Conservation (phyloP, 768 basidiomycete genomes). For the Austroboletus eburneus region DNA sequence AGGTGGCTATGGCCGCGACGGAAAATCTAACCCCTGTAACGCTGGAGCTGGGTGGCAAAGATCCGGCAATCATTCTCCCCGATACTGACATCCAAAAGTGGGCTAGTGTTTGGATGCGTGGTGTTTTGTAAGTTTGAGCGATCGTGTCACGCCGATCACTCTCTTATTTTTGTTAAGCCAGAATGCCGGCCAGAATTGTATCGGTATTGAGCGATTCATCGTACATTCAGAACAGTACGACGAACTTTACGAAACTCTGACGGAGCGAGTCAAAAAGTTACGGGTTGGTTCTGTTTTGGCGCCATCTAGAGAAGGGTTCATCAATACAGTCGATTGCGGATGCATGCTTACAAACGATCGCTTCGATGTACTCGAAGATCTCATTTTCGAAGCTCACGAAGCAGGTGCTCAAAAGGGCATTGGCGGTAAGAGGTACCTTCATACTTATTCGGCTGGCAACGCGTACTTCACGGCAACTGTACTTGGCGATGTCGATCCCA, state of each 20-base stretch:
- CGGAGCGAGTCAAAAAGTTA: constrained; percentile 60
- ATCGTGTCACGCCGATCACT: not conserved
- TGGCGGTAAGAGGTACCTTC: constrained; percentile 64
- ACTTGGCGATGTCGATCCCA: constrained; percentile 67
- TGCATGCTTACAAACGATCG: constrained; percentile 78
- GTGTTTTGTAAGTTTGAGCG: constrained; percentile 70
- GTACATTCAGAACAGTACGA: constrained; percentile 79
- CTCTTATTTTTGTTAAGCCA: constrained; percentile 49
- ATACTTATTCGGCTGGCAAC: constrained; percentile 66
- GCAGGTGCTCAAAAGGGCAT: constrained; percentile 59
- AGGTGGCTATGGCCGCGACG: constrained; percentile 83
- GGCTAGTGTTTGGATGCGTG: constrained; percentile 83
- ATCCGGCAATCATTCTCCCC: constrained; percentile 87
- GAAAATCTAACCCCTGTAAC: constrained; percentile 87
- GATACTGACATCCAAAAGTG: constrained; percentile 79
- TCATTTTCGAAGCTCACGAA: constrained; percentile 66
- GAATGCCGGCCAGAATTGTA: constrained; percentile 94
- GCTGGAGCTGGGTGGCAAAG: constrained; percentile 93
- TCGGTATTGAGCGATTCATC: constrained; percentile 91
- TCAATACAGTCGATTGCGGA: constrained; percentile 77
- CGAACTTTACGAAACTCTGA: constrained; percentile 62
- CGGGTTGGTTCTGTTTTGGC: constrained; percentile 77
- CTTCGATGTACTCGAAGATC: constrained; percentile 61
- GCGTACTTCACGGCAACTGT: constrained; percentile 87
- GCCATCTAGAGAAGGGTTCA: constrained; percentile 60